Percentiles rank a stretch among this genome's conserved stretches.
Evolutionary conservation across 768 basidiomycete species (phyloP).

Genomic region (Lactarius sanguifluus): DNA sequence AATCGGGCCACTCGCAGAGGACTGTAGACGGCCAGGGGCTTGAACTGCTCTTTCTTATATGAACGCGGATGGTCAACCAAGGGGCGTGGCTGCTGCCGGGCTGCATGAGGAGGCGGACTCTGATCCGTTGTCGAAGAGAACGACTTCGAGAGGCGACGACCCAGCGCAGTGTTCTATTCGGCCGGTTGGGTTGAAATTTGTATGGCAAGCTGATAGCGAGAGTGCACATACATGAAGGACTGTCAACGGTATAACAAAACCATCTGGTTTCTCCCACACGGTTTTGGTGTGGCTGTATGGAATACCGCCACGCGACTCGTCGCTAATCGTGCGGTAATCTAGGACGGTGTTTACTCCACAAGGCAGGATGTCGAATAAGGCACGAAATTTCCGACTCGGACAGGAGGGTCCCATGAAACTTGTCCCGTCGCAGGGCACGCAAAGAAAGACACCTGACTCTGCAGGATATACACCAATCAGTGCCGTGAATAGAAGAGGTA

Average conservation of each 20-base stretch:
- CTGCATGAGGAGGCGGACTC: slow-evolving; percentile 14
- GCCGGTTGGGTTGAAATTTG: slow-evolving; percentile 13
- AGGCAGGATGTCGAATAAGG: slow-evolving; percentile 24
- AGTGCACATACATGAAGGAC: slow-evolving; percentile 67
- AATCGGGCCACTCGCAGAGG: slow-evolving; percentile 14
- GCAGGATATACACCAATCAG: slow-evolving; percentile 41
- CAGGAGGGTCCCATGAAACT: slow-evolving; percentile 91
- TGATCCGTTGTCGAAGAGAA: slow-evolving; percentile 32
- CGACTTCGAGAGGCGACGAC: slow-evolving; percentile 58
- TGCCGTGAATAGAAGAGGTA: slow-evolving; percentile 15
- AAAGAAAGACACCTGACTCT: slow-evolving; percentile 68
- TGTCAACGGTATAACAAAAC: slow-evolving; percentile 88
- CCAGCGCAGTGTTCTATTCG: slow-evolving; percentile 65
- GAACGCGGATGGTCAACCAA: slow-evolving; percentile 15
- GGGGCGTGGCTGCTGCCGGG: slow-evolving; percentile 9
- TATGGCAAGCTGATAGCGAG: slow-evolving; percentile 2
- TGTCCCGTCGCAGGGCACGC: slow-evolving; percentile 92
- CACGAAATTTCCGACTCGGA: slow-evolving; percentile 75
- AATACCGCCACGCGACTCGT: slow-evolving; percentile 78
- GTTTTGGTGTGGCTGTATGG: slow-evolving; percentile 92
- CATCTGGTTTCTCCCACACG: slow-evolving; percentile 87
- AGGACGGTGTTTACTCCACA: slow-evolving; percentile 17
- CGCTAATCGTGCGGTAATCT: slow-evolving; percentile 81
- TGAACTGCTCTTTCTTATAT: slow-evolving; percentile 18
- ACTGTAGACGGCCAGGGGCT: slow-evolving; percentile 16